These are phyloP conservation scores for Sugiyamaella floridensis DNA, from an alignment of 805 yeast species.

Conservation along the genomic window DNA sequence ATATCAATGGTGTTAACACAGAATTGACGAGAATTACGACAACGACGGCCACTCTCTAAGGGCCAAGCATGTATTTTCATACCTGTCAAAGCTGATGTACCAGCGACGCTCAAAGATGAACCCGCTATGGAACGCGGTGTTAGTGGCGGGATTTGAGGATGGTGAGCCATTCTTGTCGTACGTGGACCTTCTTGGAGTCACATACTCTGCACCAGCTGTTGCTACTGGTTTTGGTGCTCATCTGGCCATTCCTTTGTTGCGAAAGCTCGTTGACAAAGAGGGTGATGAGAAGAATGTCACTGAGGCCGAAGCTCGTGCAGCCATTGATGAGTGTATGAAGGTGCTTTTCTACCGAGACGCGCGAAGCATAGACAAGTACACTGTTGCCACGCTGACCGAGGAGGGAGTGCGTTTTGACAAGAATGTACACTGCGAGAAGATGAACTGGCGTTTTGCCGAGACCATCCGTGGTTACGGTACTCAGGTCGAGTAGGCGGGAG, in stretches of 20 bases:
- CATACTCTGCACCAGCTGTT: conserved; percentile 78
- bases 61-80: conserved; percentile 86
- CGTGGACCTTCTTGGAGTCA: conserved; percentile 86
- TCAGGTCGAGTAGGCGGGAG: conserved; percentile 33
- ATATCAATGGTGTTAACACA: no score
- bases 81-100: conserved; percentile 77
- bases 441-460: conserved; percentile 87
- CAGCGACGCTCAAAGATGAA: conserved; percentile 86
- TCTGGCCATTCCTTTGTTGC: conserved; percentile 83
- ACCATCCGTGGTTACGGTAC: conserved; percentile 88
- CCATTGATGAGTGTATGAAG: conserved; percentile 84
- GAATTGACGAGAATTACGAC: conserved; percentile 71
- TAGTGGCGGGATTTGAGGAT: conserved; percentile 81
- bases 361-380: conserved; percentile 79
- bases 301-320: conserved; percentile 67
- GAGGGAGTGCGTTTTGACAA: conserved; percentile 58
- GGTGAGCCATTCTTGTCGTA: conserved; percentile 70
- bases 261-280: conserved; percentile 76
- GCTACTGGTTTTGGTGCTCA: conserved; percentile 98
- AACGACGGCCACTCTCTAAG: conserved; percentile 57
- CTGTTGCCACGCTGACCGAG: conserved; percentile 67
- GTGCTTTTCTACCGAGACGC: conserved; percentile 95
- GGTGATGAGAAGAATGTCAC: conserved; percentile 62
- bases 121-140: conserved; percentile 90
- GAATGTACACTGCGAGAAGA: conserved; percentile 58